Evolutionary conservation across 495 filamentous ascomycete genomes (phyloP), one percentile per base, ranked within the genome.

Genomic region (Trichoderma asperelloides): DNA sequence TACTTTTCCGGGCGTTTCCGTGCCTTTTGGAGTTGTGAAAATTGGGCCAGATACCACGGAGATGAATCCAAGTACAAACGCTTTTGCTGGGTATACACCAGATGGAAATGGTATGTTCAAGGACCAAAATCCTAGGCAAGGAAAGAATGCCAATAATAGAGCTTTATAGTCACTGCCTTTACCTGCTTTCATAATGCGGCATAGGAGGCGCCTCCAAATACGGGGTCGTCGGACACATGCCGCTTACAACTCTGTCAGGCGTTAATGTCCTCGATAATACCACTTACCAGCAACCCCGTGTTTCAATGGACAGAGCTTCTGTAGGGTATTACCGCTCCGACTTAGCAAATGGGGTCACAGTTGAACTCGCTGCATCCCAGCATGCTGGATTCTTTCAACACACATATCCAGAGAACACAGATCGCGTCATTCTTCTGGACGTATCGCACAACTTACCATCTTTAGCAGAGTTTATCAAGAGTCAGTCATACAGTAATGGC

Each of bases 191-290:
- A 92, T 70, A 89, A 72, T 86, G 84, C 63, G 89, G 89, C 3
- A 91, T 87, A 7, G 89, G 89, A 1, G 89, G 89, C 11, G 88
- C 88, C 3, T 88, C 89, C 1, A 91, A 90, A 75, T 92, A 91
- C 67, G 88, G 89, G 0, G 86, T 88, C 9, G 86, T 91, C 21
- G 79, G 84, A 5, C 89, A 91, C 69, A 79, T 91, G 72, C 88
- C 89, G 0, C 74, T 87, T 3, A 67, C 82, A 0, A 74, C 72
- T 30, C 82, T 85, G 2, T 74, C 79, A 23, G 73, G 87, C 65
- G 82, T 91, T 60, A 86, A 87, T n/a, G 76, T 89, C 21, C 76
- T 74, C 0, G 83, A 89, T 67, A 64, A 64, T 40, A 73, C 83
- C 23, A 85, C 83, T n/a, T 76, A 83, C 9, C 40, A 43, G 30